Evolutionary conservation across 2,329 filamentous ascomycete species (phyloP), one percentile per base, ranked within the genome.

Genomic region (Fusarium sp.): DNA sequence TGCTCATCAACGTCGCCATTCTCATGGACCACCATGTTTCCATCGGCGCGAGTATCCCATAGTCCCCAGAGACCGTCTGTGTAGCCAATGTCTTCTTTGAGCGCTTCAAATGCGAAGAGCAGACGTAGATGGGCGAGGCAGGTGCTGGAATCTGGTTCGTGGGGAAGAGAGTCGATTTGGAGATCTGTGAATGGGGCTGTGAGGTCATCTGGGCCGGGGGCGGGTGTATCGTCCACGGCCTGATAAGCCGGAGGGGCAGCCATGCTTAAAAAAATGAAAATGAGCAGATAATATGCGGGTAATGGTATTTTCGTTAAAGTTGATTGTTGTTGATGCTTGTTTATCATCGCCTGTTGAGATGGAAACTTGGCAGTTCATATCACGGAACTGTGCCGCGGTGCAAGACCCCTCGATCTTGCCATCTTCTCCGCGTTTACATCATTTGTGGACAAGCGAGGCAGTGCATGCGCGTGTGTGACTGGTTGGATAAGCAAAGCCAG

Each of bases 21-120:
- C 8, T 73, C 66, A 5, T 57, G 52, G 3, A 72, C 45, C 0
- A 42, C 45, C 3, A 73, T 68, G 35, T 63, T 63, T 9, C 70
- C 66, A 15, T 78, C 58, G 7, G 84, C 81, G 5, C 82, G 78
- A 5, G 79, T 80, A 68, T 91, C 87, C 72, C 82, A 83, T 42
- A 93, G 84, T 2, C 87, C 87, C 79, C 90, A 94, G 1, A 93
- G 80, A 0, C 89, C 89, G 75, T 93, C 88, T 3, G 81, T 86
- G 45, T 87, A 89, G 1, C 88, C 89, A 14, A 93, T 81, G 12
- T 87, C 84, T 62, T 92, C 88, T 52, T 89, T 90, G 38, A 94
- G 80, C 49, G 85, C 85, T 64, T 92, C 87, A 64, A 94, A 88
- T 11, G 88, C 87, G 52, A 89, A 87, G 1, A 94, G 85, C 2